Base-by-base conservation (phyloP, 306 rosid species). In the Nissolia schottii region DNA sequence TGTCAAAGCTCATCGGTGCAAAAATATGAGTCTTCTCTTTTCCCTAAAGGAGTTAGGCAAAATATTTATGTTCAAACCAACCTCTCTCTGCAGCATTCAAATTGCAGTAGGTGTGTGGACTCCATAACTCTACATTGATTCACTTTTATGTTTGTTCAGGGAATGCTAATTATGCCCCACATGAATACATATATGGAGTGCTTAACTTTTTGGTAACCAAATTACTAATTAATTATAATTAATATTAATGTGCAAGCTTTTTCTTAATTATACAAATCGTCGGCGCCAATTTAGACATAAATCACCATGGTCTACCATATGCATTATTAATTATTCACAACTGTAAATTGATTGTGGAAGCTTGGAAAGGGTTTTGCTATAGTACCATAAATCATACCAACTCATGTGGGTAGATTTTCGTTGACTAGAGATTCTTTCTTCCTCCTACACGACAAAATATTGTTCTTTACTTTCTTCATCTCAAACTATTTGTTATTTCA, bases 1-100 rank as follows among this genome's bases (percentile, higher is more conserved):
- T 76, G 68, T 60, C 71, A 67, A 66, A 51, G 77, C n/a, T 71
- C 56, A 66, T 72, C 7, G 32, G 60, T 24, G 73, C n/a, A 43
- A 41, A 48, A 43, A 50, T 59, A 55, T 23, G 29, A 56, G 64
- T 31, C 49, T n/a, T 49, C 49, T 81, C 77, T 6, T 72, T 55
- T 0, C n/a, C n/a, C n/a, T n/a, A n/a, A 55, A 54, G 11, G 28
- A 48, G 50, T 25, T 11, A 28, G 49, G n/a, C 66, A 64, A 37
- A n/a, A 45, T 76, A 22, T 67, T 67, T 34, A 76, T 67, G 50
- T 67, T 16, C 22, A 67, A 76, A 76, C 68, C 62, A 57, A 66
- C 69, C 49, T 58, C n/a, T 67, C 43, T 45, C 55, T 58, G 37
- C 2, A 11, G 37, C 54, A 56, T 67, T 43, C 67, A 56, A 74